Base-by-base conservation (phyloP, 2,329 filamentous ascomycete species). In the Tolypocladium tundrense region DNA sequence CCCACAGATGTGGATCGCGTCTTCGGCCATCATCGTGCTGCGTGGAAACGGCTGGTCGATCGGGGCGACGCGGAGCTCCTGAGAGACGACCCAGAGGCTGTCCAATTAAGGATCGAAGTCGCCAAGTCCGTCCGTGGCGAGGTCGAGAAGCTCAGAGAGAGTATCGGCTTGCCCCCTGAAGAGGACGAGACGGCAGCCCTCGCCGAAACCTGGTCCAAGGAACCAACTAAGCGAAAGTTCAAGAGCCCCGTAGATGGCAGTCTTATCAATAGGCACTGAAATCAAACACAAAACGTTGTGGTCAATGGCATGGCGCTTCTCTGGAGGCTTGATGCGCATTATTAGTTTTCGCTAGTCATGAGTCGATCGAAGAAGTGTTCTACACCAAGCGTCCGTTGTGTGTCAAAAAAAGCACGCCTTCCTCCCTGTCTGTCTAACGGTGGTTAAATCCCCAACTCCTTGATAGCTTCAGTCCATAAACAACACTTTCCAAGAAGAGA, bases 81-180 rank as follows among this genome's bases (percentile, higher is more conserved):
- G 60, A 71, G 75, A 62, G 62, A 70, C 39, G 65, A 67, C 10
- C 65, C 65, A 14, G 91, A 97, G 72, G 93, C 90, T 0, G 80
- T 88, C 56, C 80, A 85, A 63, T 63, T 77, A 39, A 70, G 94
- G 59, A 85, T 88, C 57, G 90, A 96, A 71, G 90, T 93, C 54
- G 91, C 93, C 2, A 79, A 80, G 70, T 81, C 87, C 59, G 84
- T 97, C 40, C 81, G 94, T 54, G 81, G 88, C 57, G 88, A 95
- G 69, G 87, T 99, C 3, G 73, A 93, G 55, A 90, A 90, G 66
- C 79, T 97, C 27, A 81, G 93, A 61, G 79, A 83, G 62, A 80
- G 80, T 51, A 75, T 88, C 59, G 92, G 91, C 1, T 84, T 88
- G 61, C 82, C 88, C 1, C 64, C 64, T n/a, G 91, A 96, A 60